Evolutionary conservation across 2,329 filamentous ascomycete genomes (phyloP).

Genomic region (Tolypocladium guangdongense): DNA sequence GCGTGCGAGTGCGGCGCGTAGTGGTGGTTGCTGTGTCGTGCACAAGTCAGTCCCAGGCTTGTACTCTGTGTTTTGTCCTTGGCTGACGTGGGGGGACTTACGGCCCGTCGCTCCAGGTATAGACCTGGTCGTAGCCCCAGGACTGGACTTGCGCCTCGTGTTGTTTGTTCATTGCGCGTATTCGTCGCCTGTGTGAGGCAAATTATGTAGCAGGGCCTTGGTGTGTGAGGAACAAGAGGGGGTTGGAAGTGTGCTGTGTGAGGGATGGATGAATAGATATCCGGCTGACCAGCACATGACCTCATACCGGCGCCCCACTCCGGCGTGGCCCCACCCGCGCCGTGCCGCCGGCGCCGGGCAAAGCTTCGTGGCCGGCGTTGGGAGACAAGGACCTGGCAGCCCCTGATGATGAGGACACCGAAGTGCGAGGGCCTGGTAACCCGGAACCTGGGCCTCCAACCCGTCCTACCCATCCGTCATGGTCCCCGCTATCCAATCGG

Average conservation of each 20-base stretch:
- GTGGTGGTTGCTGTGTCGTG: conserved; percentile 45
- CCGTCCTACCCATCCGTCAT: neutral
- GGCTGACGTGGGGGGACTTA: conserved; percentile 28
- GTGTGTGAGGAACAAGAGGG: neutral
- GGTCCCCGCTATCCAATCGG: neutral
- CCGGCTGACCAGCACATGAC: neutral
- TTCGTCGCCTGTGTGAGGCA: neutral
- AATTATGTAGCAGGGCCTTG: neutral
- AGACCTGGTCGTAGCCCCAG: conserved; percentile 60
- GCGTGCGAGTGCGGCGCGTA: conserved; percentile 58
- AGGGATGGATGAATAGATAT: neutral
- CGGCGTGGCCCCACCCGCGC: neutral
- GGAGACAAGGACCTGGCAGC: no score
- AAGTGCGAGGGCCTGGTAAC: neutral
- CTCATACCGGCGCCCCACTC: neutral
- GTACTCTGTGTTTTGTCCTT: neutral
- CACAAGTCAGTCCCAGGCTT: neutral
- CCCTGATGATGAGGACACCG: neutral
- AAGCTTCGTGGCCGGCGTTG: neutral
- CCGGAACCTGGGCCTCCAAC: neutral
- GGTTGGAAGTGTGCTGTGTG: neutral
- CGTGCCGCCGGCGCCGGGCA: neutral
- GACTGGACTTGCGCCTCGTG: conserved; percentile 50
- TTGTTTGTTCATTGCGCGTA: conserved; percentile 14
- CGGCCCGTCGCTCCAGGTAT: conserved; percentile 63